Percentiles rank a stretch among this genome's conserved stretches.
Conservation (phyloP, 257 asterid species). For the Ilex asprella region DNA sequence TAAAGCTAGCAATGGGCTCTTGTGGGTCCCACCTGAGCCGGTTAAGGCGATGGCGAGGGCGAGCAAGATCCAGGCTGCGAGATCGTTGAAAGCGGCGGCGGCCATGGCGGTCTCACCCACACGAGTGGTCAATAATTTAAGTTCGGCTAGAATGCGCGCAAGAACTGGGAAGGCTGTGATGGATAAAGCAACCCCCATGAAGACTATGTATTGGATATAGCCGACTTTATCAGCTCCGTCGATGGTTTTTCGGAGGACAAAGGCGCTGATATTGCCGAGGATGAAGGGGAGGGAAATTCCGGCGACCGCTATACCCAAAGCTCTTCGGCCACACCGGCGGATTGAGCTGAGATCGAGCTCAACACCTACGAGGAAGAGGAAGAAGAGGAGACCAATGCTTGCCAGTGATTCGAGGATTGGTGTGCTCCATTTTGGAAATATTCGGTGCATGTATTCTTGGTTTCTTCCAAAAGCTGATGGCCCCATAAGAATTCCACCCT, state of each 20-base stretch:
- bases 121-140: slow-evolving; percentile 48
- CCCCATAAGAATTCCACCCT: too few relatives aligned
- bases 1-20: slow-evolving; percentile 36
- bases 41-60: slow-evolving; percentile 64
- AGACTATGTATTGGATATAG: slow-evolving; percentile 28
- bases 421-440: too few relatives aligned
- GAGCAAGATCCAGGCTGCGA: slow-evolving; percentile 60
- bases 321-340: slow-evolving; percentile 31
- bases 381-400: slow-evolving; percentile 33
- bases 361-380: slow-evolving; percentile 56
- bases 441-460: too few relatives aligned
- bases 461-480: too few relatives aligned
- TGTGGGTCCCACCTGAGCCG: slow-evolving; percentile 28
- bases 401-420: too few relatives aligned
- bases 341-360: slow-evolving; percentile 51
- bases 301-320: slow-evolving; percentile 42
- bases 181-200: slow-evolving; percentile 63
- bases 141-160: slow-evolving; percentile 61
- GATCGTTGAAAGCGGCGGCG: slow-evolving; percentile 59
- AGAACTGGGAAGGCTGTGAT: slow-evolving; percentile 66
- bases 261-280: slow-evolving; percentile 38
- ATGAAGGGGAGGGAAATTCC: slow-evolving; percentile 43
- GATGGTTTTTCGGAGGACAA: slow-evolving; percentile 25
- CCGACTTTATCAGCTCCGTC: slow-evolving; percentile 41
- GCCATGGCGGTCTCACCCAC: slow-evolving; percentile 69